Percentiles rank a stretch among this genome's conserved stretches.
phyloP scores from a whole-genome alignment of 805 yeast genomes.

The Wickerhamomyces bovis region DNA sequence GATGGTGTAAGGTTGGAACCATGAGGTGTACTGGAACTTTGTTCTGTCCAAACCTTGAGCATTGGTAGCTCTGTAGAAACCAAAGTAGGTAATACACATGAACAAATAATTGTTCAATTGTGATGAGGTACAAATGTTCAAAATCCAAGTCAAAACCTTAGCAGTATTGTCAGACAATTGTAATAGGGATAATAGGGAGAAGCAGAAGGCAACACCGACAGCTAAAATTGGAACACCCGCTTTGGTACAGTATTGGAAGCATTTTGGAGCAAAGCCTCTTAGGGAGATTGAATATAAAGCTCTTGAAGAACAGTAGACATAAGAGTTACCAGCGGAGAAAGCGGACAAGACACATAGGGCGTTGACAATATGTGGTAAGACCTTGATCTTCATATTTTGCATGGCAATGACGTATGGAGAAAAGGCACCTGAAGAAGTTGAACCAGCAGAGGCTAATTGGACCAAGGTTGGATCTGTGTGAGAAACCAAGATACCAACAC shows the following conservation, averaged over 20 bases:
- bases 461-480: constrained; percentile 50
- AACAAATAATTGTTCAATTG: constrained; percentile 55
- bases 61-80: constrained; percentile 54
- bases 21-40: constrained; percentile 41
- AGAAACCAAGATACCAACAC: constrained; percentile 61
- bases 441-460: constrained; percentile 49
- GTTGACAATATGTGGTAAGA: constrained; percentile 44
- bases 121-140: constrained; percentile 62
- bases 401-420: constrained; percentile 56
- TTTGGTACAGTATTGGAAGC: constrained; percentile 53
- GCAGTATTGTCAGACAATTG: constrained; percentile 55
- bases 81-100: constrained; percentile 53
- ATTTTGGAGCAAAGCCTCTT: constrained; percentile 54
- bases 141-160: constrained; percentile 65
- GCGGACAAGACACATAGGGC: constrained; percentile 50
- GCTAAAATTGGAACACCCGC: constrained; percentile 71
- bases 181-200: constrained; percentile 62
- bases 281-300: constrained; percentile 49
- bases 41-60: constrained; percentile 41
- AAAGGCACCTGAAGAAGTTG: constrained; percentile 38
- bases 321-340: constrained; percentile 50
- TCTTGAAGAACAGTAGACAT: constrained; percentile 55
- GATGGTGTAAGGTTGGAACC: constrained; percentile 57
- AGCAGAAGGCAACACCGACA: constrained; percentile 46
- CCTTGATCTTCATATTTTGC: constrained; percentile 45